Evolutionary conservation across 495 filamentous ascomycete species (phyloP), one percentile per base, ranked within the genome.

Genomic region (Daldinia decipiens): DNA sequence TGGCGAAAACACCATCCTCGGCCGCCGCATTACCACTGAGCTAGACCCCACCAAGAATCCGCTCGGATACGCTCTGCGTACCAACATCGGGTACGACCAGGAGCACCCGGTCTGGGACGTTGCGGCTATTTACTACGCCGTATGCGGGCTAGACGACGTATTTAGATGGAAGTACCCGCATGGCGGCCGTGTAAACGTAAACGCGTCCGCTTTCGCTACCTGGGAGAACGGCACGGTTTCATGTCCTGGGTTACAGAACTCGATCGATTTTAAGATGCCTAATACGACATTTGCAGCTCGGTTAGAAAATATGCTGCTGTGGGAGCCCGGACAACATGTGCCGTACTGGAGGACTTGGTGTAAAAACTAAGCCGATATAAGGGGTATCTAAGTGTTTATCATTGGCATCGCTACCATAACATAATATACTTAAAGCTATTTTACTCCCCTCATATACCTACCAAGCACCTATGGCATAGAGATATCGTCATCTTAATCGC

Each of bases 61-160:
- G 1, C n/a, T 78, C 17, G 67, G 64, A 17, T 78, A 65, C 36
- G 65, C 70, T 4, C 52, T 73, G 12, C 50, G 61, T 2, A 50
- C 82, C 79, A 24, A 93, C 80, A 39, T 90, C 83, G 3, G 89
- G 86, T 47, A 93, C 86, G 4, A 86, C 90, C 4, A 90, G 90
- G 43, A 84, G 79, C 94, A 93, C 95, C 19, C 86, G 79, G 29
- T 85, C 74, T 4, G 92, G 89, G 27, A 92, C 84, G 64, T 84
- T 82, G 26, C 86, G 79, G 56, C 95, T 92, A 73, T 78, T 6
- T 78, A 78, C 52, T 78, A 78, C 19, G 73, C 76, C 13, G 66
- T 76, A 19, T 74, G 76, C 31, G 75, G 75, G 5, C 67, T 77
- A 4, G 76, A 77, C 52, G 73, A 77, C 24, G 68, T 72, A 0